Evolutionary conservation across 495 filamentous ascomycete genomes (phyloP).

Genomic region (Lasiosphaeria hispida): DNA sequence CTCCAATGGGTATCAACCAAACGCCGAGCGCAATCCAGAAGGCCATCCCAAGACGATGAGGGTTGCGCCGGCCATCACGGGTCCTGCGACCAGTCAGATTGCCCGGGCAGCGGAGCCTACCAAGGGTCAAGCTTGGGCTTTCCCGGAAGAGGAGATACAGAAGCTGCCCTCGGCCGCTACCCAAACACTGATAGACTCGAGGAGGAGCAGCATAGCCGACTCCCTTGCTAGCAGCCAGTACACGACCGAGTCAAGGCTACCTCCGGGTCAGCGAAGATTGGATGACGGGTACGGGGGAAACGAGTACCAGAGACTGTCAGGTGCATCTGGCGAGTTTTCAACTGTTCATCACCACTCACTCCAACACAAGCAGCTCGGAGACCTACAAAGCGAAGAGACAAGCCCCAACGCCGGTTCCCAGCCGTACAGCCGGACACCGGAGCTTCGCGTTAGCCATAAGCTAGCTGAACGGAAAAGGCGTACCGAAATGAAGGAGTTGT

Average conservation of each 20-base stretch:
- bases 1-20: slow-evolving; percentile 64
- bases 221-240: slow-evolving; percentile 72
- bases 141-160: slow-evolving; percentile 70
- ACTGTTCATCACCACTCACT: slow-evolving; percentile 69
- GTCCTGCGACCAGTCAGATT: slow-evolving; percentile 72
- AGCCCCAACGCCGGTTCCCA: slow-evolving; percentile 57
- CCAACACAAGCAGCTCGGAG: slow-evolving; percentile 69
- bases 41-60: slow-evolving; percentile 50
- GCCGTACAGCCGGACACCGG: slow-evolving; percentile 91
- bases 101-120: slow-evolving; percentile 78
- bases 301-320: slow-evolving; percentile 32
- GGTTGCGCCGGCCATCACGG: slow-evolving; percentile 73
- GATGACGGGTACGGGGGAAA: slow-evolving; percentile 48
- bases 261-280: slow-evolving; percentile 66
- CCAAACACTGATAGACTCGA: slow-evolving; percentile 60
- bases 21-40: slow-evolving; percentile 51
- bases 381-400: slow-evolving; percentile 59
- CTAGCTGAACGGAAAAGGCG: slow-evolving; percentile 92
- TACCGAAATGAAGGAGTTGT: slow-evolving; percentile 97
- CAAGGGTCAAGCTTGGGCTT: slow-evolving; percentile 78
- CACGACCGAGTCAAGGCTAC: slow-evolving; percentile 66
- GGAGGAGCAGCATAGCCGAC: slow-evolving; percentile 70
- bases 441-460: slow-evolving; percentile 93
- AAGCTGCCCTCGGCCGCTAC: slow-evolving; percentile 42
- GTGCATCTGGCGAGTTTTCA: slow-evolving; percentile 35